Conservation (phyloP, 768 basidiomycete species). For the Leccinum sublutescens region DNA sequence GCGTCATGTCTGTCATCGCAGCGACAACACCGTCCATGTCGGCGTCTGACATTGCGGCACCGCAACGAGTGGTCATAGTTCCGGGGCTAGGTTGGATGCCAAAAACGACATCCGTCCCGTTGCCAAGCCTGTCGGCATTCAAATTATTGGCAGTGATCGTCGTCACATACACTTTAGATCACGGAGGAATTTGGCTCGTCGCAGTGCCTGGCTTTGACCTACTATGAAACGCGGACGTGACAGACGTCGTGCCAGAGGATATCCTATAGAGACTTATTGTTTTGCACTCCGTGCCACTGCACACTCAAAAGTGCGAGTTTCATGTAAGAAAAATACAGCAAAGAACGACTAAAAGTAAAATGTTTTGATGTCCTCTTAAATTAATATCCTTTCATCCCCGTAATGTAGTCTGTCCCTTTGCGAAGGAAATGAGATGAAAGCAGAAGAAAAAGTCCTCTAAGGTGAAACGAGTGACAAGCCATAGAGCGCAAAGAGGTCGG, state of each 20-base stretch:
- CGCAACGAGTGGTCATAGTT: not conserved
- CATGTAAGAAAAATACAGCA: not conserved
- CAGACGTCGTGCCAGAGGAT: not conserved
- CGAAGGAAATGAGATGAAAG: not conserved
- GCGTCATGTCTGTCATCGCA: not conserved
- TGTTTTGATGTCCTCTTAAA: not conserved
- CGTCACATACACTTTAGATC: not conserved
- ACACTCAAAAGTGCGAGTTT: not conserved
- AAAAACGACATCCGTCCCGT: not conserved
- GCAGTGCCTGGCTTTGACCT: not conserved
- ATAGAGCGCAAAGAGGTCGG: not conserved
- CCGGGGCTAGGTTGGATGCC: not conserved
- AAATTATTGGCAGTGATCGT: not conserved
- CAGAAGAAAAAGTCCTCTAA: not conserved
- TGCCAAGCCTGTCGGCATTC: not conserved
- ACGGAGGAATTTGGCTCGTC: not conserved
- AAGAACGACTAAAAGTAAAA: not conserved
- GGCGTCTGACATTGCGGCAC: not conserved
- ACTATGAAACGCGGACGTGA: not conserved
- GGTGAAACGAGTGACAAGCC: slow-evolving; percentile 11
- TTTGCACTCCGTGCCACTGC: not conserved
- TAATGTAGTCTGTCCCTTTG: slow-evolving; percentile 7
- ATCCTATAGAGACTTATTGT: not conserved
- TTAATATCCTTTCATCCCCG: not conserved
- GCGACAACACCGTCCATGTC: not conserved